These are phyloP conservation scores for Epithemia pelagica DNA, from an alignment of 108 stramenopile species.

Conservation along the genomic window DNA sequence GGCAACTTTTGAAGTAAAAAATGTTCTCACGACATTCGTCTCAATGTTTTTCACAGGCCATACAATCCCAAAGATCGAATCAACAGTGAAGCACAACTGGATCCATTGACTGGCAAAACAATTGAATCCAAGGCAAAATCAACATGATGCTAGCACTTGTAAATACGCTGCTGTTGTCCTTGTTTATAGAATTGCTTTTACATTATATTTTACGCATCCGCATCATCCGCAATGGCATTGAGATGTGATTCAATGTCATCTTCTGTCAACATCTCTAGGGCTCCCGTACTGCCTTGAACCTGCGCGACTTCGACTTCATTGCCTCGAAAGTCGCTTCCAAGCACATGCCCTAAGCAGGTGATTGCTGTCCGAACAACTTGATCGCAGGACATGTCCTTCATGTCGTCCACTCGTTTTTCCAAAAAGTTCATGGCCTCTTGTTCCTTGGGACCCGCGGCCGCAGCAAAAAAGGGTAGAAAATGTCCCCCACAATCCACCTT, in stretches of 20 bases:
- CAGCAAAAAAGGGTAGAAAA: slow-evolving; percentile 91
- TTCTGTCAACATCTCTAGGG: slow-evolving; percentile 79
- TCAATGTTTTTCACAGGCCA: slow-evolving; percentile 21
- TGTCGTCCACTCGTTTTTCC: slow-evolving; percentile 89
- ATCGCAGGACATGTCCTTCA: slow-evolving; percentile 45
- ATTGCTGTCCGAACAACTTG: slow-evolving; percentile 83
- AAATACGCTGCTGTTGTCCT: too few relatives aligned
- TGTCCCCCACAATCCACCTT: slow-evolving; percentile 99
- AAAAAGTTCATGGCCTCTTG: slow-evolving; percentile 98
- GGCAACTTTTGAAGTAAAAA: background rate
- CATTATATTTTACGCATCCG: slow-evolving; percentile 50
- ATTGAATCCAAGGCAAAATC: slow-evolving; percentile 4
- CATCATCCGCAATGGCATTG: slow-evolving; percentile 97
- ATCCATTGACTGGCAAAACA: slow-evolving; percentile 50
- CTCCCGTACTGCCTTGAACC: slow-evolving; percentile 68
- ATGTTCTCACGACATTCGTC: background rate
- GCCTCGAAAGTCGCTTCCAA: slow-evolving; percentile 93
- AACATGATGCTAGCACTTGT: background rate
- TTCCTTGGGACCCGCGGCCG: slow-evolving; percentile 91
- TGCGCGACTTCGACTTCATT: slow-evolving; percentile 93
- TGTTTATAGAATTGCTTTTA: background rate
- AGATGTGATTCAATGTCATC: slow-evolving; percentile 94
- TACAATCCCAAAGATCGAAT: slow-evolving; percentile 75
- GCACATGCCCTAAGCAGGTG: slow-evolving; percentile 89
- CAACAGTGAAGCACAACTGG: slow-evolving; percentile 70